These are phyloP conservation scores for Exophiala sp. DNA, from an alignment of 2,329 filamentous ascomycete genomes.

Conservation along the genomic window DNA sequence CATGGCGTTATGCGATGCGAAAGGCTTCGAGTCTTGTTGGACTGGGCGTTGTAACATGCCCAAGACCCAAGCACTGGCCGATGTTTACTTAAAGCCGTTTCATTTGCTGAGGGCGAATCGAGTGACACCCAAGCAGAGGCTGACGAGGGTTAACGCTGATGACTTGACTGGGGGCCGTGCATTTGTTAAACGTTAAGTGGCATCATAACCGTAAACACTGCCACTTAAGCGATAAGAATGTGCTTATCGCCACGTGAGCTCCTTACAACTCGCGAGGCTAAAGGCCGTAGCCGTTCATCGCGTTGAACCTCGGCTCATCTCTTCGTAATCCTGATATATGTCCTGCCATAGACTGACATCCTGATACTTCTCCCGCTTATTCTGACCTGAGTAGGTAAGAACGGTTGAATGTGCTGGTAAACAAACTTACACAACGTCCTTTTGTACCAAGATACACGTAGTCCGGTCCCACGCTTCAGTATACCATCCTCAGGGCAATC, in stretches of 20 bases:
- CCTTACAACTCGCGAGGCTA: too few species aligned
- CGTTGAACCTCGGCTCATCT: constrained; percentile 1
- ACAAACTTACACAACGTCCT: neutral
- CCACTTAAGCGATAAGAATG: neutral
- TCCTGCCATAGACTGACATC: neutral
- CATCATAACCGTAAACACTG: neutral
- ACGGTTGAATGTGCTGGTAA: too few species aligned
- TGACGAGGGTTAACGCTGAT: neutral
- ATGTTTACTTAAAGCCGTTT: neutral
- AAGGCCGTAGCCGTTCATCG: neutral
- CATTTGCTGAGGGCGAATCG: neutral
- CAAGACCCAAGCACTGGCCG: neutral
- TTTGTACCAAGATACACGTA: neutral
- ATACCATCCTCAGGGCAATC: too few species aligned
- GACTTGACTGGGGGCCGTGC: neutral
- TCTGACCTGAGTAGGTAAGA: neutral
- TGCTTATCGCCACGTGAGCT: neutral
- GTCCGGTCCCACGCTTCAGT: too few species aligned
- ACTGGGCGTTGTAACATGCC: too few species aligned
- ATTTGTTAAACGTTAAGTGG: neutral
- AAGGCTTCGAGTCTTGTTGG: neutral
- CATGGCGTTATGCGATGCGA: neutral
- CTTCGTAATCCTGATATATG: neutral
- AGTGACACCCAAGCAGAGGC: neutral
- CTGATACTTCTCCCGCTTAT: neutral